Evolutionary conservation across 495 filamentous ascomycete genomes (phyloP).

Genomic region (Gamarada debralockiae): DNA sequence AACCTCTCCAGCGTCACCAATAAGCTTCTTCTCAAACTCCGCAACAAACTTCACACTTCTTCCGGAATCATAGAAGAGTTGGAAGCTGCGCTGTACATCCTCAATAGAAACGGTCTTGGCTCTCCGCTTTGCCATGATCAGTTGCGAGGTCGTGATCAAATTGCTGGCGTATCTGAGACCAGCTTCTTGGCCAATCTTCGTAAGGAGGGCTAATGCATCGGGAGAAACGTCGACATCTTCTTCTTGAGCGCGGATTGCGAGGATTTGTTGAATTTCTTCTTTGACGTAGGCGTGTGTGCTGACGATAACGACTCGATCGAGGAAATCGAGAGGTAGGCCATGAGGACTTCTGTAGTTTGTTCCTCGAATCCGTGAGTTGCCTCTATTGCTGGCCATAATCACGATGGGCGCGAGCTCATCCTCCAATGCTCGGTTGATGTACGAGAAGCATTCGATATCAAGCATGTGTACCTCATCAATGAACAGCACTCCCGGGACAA

Average conservation of each 20-base stretch:
- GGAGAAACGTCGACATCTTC: slow-evolving; percentile 90
- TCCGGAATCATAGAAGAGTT: slow-evolving; percentile 84
- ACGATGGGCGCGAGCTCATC: slow-evolving; percentile 93
- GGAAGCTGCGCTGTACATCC: slow-evolving; percentile 90
- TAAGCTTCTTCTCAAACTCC: slow-evolving; percentile 88
- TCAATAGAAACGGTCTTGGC: slow-evolving; percentile 73
- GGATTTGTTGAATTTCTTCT: slow-evolving; percentile 86
- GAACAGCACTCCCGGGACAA: slow-evolving; percentile 95
- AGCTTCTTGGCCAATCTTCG: slow-evolving; percentile 92
- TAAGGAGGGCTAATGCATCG: slow-evolving; percentile 85
- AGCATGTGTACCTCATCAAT: slow-evolving; percentile 99
- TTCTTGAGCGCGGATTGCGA: slow-evolving; percentile 87
- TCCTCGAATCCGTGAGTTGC: slow-evolving; percentile 85
- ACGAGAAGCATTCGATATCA: slow-evolving; percentile 98
- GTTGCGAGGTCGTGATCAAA: slow-evolving; percentile 87
- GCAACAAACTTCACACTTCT: slow-evolving; percentile 87
- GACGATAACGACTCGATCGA: slow-evolving; percentile 94
- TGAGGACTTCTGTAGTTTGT: slow-evolving; percentile 90
- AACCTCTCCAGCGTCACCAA: slow-evolving; percentile 79
- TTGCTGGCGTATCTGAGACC: slow-evolving; percentile 92
- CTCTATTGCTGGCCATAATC: slow-evolving; percentile 99
- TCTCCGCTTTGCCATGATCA: slow-evolving; percentile 74
- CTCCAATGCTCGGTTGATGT: slow-evolving; percentile 95
- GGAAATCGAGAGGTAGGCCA: slow-evolving; percentile 91
- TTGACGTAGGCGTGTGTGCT: slow-evolving; percentile 84